Evolutionary conservation across 306 rosid species (phyloP).

Genomic region (Cyclanthera cordifolia): DNA sequence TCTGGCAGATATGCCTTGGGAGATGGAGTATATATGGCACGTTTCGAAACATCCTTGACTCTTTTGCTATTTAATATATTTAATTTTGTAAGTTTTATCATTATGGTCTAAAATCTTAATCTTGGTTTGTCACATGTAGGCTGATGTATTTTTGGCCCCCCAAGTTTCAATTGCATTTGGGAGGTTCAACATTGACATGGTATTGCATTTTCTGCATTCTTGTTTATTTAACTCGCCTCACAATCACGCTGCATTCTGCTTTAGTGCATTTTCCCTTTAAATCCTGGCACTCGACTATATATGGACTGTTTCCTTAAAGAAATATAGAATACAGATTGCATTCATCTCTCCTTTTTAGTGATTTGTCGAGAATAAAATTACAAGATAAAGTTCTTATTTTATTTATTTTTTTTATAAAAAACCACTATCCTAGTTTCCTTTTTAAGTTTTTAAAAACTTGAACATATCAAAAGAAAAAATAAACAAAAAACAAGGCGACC

Average conservation of each 20-base stretch:
- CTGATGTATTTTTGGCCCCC: slow-evolving; percentile 41
- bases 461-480: neutral
- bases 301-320: neutral
- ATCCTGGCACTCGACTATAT: too few species aligned
- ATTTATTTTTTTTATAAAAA: neutral
- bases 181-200: slow-evolving; percentile 25
- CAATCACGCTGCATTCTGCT: neutral
- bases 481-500: neutral
- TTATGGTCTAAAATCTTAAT: neutral
- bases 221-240: neutral
- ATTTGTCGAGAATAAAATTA: neutral
- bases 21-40: slow-evolving; percentile 32
- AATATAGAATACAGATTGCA: neutral
- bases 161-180: slow-evolving; percentile 17
- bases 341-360: neutral
- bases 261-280: neutral
- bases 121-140: slow-evolving; percentile 15
- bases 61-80: neutral
- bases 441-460: neutral
- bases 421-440: neutral
- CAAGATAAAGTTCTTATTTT: neutral
- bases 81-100: neutral
- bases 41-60: slow-evolving; percentile 6
- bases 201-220: slow-evolving; percentile 14
- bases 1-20: slow-evolving; percentile 29